Base-by-base conservation (phyloP, 805 yeast species). In the Saccharomycopsis sp. region DNA sequence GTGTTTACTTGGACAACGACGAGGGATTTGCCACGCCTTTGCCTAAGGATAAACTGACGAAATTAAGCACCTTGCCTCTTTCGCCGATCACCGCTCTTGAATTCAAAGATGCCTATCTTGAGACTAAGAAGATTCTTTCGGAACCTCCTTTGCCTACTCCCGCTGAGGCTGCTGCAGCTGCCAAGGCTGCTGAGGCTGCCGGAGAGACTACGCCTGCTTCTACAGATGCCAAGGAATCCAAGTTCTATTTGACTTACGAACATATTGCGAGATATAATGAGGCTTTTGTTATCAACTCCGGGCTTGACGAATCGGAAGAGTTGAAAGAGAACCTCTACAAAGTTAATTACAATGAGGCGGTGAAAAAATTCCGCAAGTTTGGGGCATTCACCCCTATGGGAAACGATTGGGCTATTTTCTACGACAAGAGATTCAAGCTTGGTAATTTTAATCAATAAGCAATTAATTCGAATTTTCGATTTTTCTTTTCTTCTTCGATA, bases 11-110 rank as follows among this genome's bases (percentile, higher is more conserved):
- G 62, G 79, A 79, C n/a, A 71, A 73, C 9, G 96, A 92, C 56
- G 98, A 92, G 75, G 98, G 98, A 29, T 92, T 76, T 72, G 79
- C 80, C 65, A 82, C 89, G 57, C 87, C 81, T 50, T 66, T 75
- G 54, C 74, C 68, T 51, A 66, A 72, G 34, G 73, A 79, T 61
- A 70, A 63, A 21, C 21, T 15, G 14, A 24, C 41, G 8, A 34
- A 53, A 29, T 21, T 50, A 2, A 20, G 14, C 16, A 24, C 50
- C 20, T 56, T 48, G 34, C 57, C 63, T 29, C 55, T 60, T 23
- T 37, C 55, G 16, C 15, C 59, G 15, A 63, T 67, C 29, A 70
- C 73, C 9, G 70, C 76, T 61, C 71, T 76, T 57, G 73, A 75
- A 40, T 63, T 76, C 48, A 44, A 44, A 44, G 48, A 44, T 12